Base-by-base conservation (phyloP, 495 filamentous ascomycete species). In the Cercophora samala region DNA sequence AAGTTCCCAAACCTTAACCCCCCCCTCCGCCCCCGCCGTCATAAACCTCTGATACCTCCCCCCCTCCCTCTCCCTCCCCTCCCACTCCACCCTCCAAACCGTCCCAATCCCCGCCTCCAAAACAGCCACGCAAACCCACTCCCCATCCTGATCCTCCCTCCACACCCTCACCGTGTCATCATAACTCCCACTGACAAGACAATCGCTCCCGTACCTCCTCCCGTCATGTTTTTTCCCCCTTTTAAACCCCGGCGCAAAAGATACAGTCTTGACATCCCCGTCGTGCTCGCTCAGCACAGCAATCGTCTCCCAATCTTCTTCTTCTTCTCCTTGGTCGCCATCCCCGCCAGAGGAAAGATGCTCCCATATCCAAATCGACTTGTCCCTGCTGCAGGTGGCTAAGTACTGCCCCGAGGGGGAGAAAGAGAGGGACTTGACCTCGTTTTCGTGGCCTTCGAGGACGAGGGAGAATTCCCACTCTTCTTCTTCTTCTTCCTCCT, bases 311-410 rank as follows among this genome's bases (percentile, higher is more conserved):
- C 91, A 97, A 68, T 97, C 93, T 73, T 97, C 94, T 26, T 94
- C 93, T 6, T 87, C 91, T 17, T 70, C 74, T 17, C 15, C 37
- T 0, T 46, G 64, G 0, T 56, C 69, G 1, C 42, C 63, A n/a
- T 17, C 15, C 37, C 37, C n/a, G n/a, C n/a, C n/a, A n/a, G n/a
- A n/a, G n/a, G 37, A 46, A 3, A 98, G 84, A 74, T 97, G 93
- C 77, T 99, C 95, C 95, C 95, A 99, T 60, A 99, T 90, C 95
- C 95, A 99, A n/a, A 99, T 91, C 23, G 86, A 89, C 80, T 97
- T 97, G 76, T 99, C 95, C 13, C 95, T 84, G 23, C 86, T 89
- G 74, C 93, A 98, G 0, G 93, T 97, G 5, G 95, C 95, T 4
- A 99, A 85, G 64, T 90, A 86, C 75, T 90, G 88, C 0, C 93